A percentile compares a stretch with the other conserved stretches of the same genome.
Conservation (phyloP, 768 basidiomycete genomes). For the Cystofilobasidium capitatum region DNA sequence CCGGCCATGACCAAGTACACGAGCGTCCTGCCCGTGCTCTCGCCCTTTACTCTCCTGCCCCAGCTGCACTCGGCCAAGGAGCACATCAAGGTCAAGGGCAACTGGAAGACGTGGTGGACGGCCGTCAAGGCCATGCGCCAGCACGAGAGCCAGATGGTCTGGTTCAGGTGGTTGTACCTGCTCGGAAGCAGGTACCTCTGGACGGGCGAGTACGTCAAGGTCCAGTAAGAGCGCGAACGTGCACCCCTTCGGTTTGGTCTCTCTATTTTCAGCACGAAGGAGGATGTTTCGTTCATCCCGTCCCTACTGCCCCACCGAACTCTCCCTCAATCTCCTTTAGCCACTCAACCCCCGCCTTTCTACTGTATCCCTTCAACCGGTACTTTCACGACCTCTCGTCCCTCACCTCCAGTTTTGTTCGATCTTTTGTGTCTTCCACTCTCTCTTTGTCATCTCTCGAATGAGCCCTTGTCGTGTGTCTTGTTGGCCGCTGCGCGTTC, state of each 20-base stretch:
- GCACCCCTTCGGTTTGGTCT: too few species aligned
- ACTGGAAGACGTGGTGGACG: constrained; percentile 48
- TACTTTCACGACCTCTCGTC: too few species aligned
- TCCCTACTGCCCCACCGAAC: too few species aligned
- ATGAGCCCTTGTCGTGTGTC: too few species aligned
- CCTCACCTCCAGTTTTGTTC: too few species aligned
- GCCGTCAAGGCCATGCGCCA: constrained; percentile 60
- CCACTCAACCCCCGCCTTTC: too few species aligned
- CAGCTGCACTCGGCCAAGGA: neutral
- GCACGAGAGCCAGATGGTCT: constrained; percentile 68
- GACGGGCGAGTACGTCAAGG: constrained; percentile 70
- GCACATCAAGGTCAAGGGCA: constrained; percentile 46
- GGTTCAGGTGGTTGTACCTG: constrained; percentile 83
- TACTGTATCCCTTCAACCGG: too few species aligned
- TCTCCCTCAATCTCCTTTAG: too few species aligned
- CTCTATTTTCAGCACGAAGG: neutral
- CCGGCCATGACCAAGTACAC: constrained; percentile 55
- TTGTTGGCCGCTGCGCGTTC: too few species aligned
- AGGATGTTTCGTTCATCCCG: neutral
- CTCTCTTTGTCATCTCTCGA: too few species aligned
- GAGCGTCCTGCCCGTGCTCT: constrained; percentile 27
- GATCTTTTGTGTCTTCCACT: too few species aligned
- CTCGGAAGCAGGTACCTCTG: constrained; percentile 80
- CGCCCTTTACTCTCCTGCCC: constrained; percentile 33
- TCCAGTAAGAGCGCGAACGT: constrained; percentile 32